phyloP scores from a whole-genome alignment of 805 yeast genomes.

The Metschnikowia lunata region DNA sequence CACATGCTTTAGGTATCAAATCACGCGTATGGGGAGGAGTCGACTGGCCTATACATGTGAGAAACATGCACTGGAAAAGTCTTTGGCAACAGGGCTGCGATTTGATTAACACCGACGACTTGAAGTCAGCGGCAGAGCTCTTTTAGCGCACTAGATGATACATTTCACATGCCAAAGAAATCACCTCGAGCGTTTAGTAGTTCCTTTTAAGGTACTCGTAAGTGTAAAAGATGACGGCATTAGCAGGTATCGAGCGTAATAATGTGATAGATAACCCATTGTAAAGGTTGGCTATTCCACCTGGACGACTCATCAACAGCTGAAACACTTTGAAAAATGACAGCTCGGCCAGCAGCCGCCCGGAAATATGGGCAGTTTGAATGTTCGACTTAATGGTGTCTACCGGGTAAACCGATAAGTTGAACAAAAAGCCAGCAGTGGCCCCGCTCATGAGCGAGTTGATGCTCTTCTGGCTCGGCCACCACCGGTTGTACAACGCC shows the following conservation, averaged over 20 bases:
- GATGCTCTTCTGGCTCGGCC: slow-evolving; percentile 24
- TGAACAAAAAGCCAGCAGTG: slow-evolving; percentile 77
- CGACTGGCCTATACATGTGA: slow-evolving; percentile 52
- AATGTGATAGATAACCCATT: slow-evolving; percentile 83
- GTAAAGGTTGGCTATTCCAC: slow-evolving; percentile 72
- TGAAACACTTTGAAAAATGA: slow-evolving; percentile 34
- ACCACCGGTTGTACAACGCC: slow-evolving; percentile 27
- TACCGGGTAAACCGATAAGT: slow-evolving; percentile 77
- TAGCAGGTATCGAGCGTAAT: slow-evolving; percentile 81
- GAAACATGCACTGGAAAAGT: slow-evolving; percentile 47
- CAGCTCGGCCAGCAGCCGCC: slow-evolving; percentile 18
- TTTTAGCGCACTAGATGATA: slow-evolving; percentile 6
- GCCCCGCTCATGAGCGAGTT: slow-evolving; percentile 79
- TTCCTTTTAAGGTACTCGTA: slow-evolving; percentile 59
- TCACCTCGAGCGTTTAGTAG: slow-evolving; percentile 12
- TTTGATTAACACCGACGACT: slow-evolving; percentile 59
- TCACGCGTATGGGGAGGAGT: slow-evolving; percentile 73
- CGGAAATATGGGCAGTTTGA: slow-evolving; percentile 53
- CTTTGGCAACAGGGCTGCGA: slow-evolving; percentile 49
- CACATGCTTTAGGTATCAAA: slow-evolving; percentile 48
- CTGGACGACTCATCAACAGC: slow-evolving; percentile 26
- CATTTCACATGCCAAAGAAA: background rate
- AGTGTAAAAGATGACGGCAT: slow-evolving; percentile 77
- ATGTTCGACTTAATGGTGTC: slow-evolving; percentile 86
- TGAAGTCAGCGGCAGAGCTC: slow-evolving; percentile 34